Evolutionary conservation across 176 grass and related monocot species (phyloP).

Genomic region (Alopecurus myosuroides): DNA sequence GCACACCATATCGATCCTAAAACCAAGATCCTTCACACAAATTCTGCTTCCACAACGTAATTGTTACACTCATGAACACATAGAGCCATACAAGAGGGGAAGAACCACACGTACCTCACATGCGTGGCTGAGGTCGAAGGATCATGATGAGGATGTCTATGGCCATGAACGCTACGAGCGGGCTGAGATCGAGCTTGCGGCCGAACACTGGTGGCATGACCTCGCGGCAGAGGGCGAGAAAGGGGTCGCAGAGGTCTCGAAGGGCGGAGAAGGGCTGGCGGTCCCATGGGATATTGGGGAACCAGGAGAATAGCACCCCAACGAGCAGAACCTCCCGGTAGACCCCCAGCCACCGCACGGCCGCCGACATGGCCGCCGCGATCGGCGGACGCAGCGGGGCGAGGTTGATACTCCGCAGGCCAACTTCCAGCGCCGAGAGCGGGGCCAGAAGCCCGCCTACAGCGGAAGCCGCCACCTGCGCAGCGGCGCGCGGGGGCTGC

Average conservation of each 20-base stretch:
- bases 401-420: constrained; percentile 50
- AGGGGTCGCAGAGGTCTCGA: constrained; percentile 84
- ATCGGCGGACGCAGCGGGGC: constrained; percentile 62
- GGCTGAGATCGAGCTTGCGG: constrained; percentile 85
- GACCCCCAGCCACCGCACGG: constrained; percentile 84
- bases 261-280: constrained; percentile 87
- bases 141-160: constrained; percentile 83
- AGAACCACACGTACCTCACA: constrained; percentile 37
- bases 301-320: constrained; percentile 87
- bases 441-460: constrained; percentile 49
- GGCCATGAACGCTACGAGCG: constrained; percentile 81
- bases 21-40: background rate
- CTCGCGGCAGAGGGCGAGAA: constrained; percentile 83
- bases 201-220: constrained; percentile 89
- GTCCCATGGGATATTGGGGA: constrained; percentile 97
- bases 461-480: constrained; percentile 30
- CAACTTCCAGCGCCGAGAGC: constrained; percentile 37
- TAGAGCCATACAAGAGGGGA: background rate
- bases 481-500: constrained; percentile 12
- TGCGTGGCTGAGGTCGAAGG: constrained; percentile 71
- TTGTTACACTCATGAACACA: background rate
- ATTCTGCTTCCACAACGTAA: background rate
- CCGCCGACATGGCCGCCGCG: constrained; percentile 65
- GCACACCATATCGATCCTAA: background rate
- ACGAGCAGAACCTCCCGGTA: constrained; percentile 88